Evolutionary conservation across 768 basidiomycete species (phyloP).

Genomic region (Suillus subaureus): DNA sequence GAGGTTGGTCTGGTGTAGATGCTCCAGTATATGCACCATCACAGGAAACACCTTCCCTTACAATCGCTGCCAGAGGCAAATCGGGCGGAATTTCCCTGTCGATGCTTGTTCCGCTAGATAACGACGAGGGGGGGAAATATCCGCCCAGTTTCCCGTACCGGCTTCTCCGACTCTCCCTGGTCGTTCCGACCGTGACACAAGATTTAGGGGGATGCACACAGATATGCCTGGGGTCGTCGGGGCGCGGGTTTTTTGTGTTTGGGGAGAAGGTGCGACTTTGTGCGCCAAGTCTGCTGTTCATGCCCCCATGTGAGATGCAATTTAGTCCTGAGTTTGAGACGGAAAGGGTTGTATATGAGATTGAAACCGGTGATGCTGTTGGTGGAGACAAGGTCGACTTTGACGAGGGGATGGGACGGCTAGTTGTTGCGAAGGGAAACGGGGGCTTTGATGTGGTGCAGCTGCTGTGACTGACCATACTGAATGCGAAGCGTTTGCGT

Average conservation of each 20-base stretch:
- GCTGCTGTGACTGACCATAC: constrained; percentile 8
- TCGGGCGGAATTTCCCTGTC: constrained; percentile 18
- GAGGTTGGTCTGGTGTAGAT: constrained; percentile 3
- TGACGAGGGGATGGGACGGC: constrained; percentile 34
- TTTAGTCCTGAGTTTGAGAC: constrained; percentile 29
- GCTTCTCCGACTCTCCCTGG: constrained; percentile 15
- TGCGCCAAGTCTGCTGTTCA: constrained; percentile 20
- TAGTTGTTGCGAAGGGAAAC: constrained; percentile 26
- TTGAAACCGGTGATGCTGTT: constrained; percentile 9
- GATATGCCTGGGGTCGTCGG: constrained; percentile 27
- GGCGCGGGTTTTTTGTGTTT: constrained; percentile 28
- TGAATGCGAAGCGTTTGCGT: not conserved
- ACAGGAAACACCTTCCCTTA: constrained; percentile 18
- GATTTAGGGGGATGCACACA: constrained; percentile 15
- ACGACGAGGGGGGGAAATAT: not conserved
- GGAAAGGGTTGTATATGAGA: constrained; percentile 18
- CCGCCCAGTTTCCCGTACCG: constrained; percentile 23
- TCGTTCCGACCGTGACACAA: constrained; percentile 8
- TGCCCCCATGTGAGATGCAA: constrained; percentile 32
- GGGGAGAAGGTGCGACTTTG: constrained; percentile 25
- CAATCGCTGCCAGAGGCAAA: constrained; percentile 24
- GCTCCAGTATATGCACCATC: not conserved
- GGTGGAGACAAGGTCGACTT: constrained; percentile 30
- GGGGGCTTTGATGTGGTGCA: constrained; percentile 32
- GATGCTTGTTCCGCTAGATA: constrained; percentile 26